Evolutionary conservation across 2,329 filamentous ascomycete species (phyloP).

Genomic region (Ascochyta viciae-villosae): DNA sequence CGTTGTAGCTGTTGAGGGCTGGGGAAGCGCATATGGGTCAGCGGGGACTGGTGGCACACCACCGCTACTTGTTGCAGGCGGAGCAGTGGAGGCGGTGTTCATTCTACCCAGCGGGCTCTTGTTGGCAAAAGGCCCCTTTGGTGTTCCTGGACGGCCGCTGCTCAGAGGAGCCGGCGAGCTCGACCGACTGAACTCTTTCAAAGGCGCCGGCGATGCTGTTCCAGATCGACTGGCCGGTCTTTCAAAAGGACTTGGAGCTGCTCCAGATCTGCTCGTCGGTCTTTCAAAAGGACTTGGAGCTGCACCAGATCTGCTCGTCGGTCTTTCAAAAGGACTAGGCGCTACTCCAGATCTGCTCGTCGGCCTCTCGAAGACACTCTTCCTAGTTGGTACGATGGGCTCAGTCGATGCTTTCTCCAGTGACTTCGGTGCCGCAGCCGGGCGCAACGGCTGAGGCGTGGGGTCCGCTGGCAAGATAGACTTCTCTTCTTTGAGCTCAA

Average conservation of each 20-base stretch:
- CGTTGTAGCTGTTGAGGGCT: conserved; percentile 31
- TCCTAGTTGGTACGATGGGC: conserved; percentile 58
- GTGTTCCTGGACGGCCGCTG: conserved; percentile 39
- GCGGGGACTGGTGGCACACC: conserved; percentile 2
- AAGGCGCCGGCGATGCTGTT: conserved; percentile 1
- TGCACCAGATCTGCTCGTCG: conserved; percentile 14
- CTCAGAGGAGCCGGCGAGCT: conserved; percentile 26
- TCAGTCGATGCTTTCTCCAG: conserved; percentile 51
- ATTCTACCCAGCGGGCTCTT: conserved; percentile 35
- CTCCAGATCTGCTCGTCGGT: conserved; percentile 10
- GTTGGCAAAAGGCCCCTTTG: conserved; percentile 36
- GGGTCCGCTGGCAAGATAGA: conserved; percentile 23
- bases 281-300: conserved; percentile 2
- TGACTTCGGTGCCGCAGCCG: conserved; percentile 32
- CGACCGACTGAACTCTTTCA: conserved; percentile 11
- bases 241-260: conserved; percentile 1
- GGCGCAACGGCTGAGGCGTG: conserved; percentile 2
- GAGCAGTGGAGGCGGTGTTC: conserved; percentile 29
- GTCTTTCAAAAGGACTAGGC: conserved; percentile 1
- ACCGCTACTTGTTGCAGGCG: conserved; percentile 42
- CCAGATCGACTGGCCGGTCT: conserved; percentile 8
- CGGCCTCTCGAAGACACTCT: conserved; percentile 51
- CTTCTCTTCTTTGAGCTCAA: conserved; percentile 69
- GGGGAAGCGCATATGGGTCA: conserved; percentile 13
- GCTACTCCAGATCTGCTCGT: conserved; percentile 13